Evolutionary conservation across 225 moss, liverwort and hornwort species (phyloP), one percentile per base, ranked within the genome.

Genomic region (Ulota crispa): DNA sequence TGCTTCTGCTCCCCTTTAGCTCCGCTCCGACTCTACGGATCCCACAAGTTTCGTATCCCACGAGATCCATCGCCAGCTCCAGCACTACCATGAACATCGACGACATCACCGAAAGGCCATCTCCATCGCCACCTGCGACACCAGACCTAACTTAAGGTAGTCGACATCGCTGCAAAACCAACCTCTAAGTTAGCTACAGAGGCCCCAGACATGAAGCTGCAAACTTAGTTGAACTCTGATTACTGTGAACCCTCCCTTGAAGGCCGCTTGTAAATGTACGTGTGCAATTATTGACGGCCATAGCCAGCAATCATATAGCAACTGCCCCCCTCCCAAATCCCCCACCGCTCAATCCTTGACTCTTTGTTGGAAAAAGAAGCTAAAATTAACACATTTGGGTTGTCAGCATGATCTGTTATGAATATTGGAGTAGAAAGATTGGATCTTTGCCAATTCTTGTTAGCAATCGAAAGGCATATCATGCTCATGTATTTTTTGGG

Each of bases 281-380:
- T 78, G 50, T 52, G 52, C 81, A 67, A 52, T 66, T 50, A 24
- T 37, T 80, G 71, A n/a, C 23, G 39, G 32, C 43, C 79, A 60
- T 70, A 70, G 79, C 43, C 69, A 15, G 59, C 43, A 43, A 70
- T 57, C 43, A 57, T 59, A 28, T 0, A 59, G 69, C 69, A 70
- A 36, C 65, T 34, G 34, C 8, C 21, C 36, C 36, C 65, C 65
- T 36, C 34, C 34, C 34, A 34, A 34, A 34, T 24, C 26, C 18
- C 50, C 18, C 50, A 50, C 47, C 6, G 1, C 50, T 50, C 50
- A 50, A 47, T 47, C 16, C 47, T 15, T 16, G 47, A 47, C 47
- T 47, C 50, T 50, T 50, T 0, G 50, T 50, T 16, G 16, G 50
- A 50, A 50, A 50, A 50, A 45, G 18, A 50, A 16, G 18, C 18